Conservation (phyloP, 352 stramenopile species). For the Phytophthora meadii region DNA sequence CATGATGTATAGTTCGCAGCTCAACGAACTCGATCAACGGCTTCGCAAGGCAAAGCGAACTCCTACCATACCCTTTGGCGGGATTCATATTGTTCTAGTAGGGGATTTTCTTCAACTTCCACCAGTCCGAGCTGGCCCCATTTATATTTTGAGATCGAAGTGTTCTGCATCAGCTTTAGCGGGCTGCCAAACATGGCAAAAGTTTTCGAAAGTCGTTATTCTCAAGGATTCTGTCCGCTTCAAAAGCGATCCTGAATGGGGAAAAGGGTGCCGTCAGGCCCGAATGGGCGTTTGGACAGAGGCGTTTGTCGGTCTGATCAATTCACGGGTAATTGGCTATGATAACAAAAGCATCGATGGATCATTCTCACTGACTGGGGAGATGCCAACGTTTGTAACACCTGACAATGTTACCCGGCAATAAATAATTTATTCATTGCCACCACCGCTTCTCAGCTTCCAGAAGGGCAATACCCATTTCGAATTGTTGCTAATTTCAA, state of each 20-base stretch:
- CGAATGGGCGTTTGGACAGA: slow-evolving; percentile 3
- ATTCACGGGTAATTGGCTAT: not conserved
- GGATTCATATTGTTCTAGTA: not conserved
- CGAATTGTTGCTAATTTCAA: slow-evolving; percentile 13
- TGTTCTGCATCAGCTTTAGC: not conserved
- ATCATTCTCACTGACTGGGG: not conserved
- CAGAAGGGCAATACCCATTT: not conserved
- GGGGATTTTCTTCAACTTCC: slow-evolving; percentile 8
- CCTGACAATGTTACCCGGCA: not conserved
- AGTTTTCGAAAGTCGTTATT: not conserved
- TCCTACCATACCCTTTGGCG: not conserved
- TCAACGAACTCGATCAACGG: too few relatives aligned
- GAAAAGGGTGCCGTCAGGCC: slow-evolving; percentile 1
- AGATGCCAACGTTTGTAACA: not conserved
- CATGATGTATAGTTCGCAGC: too few relatives aligned
- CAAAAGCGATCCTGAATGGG: slow-evolving; percentile 5
- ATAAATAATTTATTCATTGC: not conserved
- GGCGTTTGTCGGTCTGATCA: slow-evolving; percentile 3
- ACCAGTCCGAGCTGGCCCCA: not conserved
- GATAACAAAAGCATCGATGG: not conserved
- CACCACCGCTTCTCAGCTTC: not conserved
- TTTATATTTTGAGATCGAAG: not conserved
- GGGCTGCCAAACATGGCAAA: slow-evolving; percentile 5
- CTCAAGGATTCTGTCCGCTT: slow-evolving; percentile 11
- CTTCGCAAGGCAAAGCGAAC: not conserved